These are phyloP conservation scores for Phytophthora kernoviae DNA, from an alignment of 352 stramenopile genomes.

Conservation along the genomic window DNA sequence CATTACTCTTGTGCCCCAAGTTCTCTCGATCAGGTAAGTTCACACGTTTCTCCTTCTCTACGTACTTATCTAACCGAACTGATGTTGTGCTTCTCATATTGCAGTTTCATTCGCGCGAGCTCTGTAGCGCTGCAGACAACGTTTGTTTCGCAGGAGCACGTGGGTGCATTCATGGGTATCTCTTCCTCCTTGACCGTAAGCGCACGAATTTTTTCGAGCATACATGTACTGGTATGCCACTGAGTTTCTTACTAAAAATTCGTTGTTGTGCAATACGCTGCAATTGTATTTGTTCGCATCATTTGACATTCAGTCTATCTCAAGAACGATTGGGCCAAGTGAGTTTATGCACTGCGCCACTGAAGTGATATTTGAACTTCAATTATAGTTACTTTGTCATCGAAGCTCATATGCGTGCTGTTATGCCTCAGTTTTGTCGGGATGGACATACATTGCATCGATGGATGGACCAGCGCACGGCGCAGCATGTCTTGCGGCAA, in stretches of 20 bases:
- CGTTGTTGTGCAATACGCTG: slow-evolving; percentile 3
- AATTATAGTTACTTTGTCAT: not conserved
- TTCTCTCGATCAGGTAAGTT: slow-evolving; percentile 66
- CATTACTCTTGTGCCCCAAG: slow-evolving; percentile 63
- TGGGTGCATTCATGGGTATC: slow-evolving; percentile 81
- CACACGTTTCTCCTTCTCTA: not conserved
- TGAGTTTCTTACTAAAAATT: slow-evolving; percentile 9
- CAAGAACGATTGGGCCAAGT: slow-evolving; percentile 77
- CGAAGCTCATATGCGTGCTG: not conserved
- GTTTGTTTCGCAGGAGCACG: slow-evolving; percentile 67
- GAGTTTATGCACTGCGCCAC: slow-evolving; percentile 24
- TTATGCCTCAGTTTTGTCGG: slow-evolving; percentile 65
- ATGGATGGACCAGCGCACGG: slow-evolving; percentile 74
- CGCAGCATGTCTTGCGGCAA: slow-evolving; percentile 59
- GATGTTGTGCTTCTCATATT: slow-evolving; percentile 12
- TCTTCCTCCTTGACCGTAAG: slow-evolving; percentile 78
- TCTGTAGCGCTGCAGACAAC: slow-evolving; percentile 77
- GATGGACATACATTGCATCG: slow-evolving; percentile 76
- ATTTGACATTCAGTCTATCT: slow-evolving; percentile 55
- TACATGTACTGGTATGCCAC: too few species aligned
- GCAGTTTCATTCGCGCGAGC: slow-evolving; percentile 80
- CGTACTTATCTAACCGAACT: slow-evolving; percentile 2
- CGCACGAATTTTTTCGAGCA: not conserved
- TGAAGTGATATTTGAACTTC: not conserved
- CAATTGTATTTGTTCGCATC: not conserved